Percentiles rank a stretch among this genome's conserved stretches.
phyloP scores from a whole-genome alignment of 345 rosid species.

The Eucalyptus shirleyi region DNA sequence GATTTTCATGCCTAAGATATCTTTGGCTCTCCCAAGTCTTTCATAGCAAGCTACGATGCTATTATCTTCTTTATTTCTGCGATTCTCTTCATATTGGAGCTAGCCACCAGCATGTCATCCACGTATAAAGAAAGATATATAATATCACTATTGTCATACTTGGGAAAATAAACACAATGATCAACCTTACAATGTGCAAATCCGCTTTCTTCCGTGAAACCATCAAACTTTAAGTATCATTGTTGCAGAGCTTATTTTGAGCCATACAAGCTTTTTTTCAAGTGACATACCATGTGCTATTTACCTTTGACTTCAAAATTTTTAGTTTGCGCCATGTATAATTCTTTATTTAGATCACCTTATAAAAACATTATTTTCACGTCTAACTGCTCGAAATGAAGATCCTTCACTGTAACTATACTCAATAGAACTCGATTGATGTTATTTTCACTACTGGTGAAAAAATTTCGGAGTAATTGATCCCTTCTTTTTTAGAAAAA shows the following conservation, averaged over 20 bases:
- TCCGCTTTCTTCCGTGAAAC: not conserved
- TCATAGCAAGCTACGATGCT: not conserved
- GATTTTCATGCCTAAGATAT: not conserved
- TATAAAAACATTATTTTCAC: not conserved
- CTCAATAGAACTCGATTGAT: fast-evolving
- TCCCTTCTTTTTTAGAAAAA: not conserved
- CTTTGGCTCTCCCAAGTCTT: not conserved
- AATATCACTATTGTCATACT: not conserved
- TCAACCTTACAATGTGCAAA: not conserved
- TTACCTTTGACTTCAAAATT: not conserved
- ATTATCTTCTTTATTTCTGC: not conserved
- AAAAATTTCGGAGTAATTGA: not conserved
- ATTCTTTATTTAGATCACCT: not conserved
- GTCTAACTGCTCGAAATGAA: not conserved
- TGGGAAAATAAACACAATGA: not conserved
- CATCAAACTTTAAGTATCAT: not conserved
- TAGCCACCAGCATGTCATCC: not conserved
- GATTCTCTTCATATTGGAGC: not conserved
- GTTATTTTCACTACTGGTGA: not conserved
- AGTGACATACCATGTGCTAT: not conserved
- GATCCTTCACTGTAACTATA: not conserved
- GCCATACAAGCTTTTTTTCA: not conserved
- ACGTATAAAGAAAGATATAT: not conserved
- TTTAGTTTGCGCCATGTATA: not conserved
- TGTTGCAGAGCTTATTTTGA: fast-evolving